These are phyloP conservation scores for Suillus occidentalis DNA, from an alignment of 768 basidiomycete species.

Conservation along the genomic window DNA sequence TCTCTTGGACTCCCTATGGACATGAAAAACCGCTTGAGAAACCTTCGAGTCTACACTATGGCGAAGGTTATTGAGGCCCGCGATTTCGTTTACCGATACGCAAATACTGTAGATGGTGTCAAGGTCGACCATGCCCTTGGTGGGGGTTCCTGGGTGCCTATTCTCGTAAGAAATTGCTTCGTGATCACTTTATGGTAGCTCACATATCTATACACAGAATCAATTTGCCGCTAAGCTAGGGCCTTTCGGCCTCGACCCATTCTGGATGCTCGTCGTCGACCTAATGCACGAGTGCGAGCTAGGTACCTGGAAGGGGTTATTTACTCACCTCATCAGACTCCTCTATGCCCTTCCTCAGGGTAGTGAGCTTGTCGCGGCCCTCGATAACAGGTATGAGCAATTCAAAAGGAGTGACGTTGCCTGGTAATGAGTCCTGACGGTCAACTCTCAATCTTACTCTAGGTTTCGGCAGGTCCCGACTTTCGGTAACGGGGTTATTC, in stretches of 20 bases:
- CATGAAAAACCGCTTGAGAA: too few relatives aligned
- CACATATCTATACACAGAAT: constrained; percentile 25
- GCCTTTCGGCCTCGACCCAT: constrained; percentile 20
- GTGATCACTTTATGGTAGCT: background rate
- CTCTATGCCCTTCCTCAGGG: constrained; percentile 10
- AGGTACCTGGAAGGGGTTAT: constrained; percentile 37
- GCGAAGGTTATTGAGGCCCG: too few relatives aligned
- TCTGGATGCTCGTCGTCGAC: constrained; percentile 31
- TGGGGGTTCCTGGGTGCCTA: too few relatives aligned
- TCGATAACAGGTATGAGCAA: background rate
- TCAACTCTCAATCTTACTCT: background rate
- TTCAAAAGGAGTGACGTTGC: background rate
- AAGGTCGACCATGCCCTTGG: too few relatives aligned
- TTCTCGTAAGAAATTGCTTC: too few relatives aligned
- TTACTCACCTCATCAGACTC: constrained; percentile 36
- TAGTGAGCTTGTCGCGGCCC: background rate
- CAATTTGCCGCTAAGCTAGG: constrained; percentile 31
- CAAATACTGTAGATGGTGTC: too few relatives aligned
- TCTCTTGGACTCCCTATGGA: too few relatives aligned
- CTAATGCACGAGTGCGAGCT: constrained; percentile 41
- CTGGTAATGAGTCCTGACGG: constrained; percentile 11
- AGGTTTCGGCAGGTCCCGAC: constrained; percentile 31
- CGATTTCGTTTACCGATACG: too few relatives aligned
- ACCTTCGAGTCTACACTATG: too few relatives aligned
- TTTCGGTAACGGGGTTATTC: constrained; percentile 33